A percentile compares a stretch with the other conserved stretches of the same genome.
Conservation (phyloP, 176 grass and related monocot species). For the Oryza officinalis region DNA sequence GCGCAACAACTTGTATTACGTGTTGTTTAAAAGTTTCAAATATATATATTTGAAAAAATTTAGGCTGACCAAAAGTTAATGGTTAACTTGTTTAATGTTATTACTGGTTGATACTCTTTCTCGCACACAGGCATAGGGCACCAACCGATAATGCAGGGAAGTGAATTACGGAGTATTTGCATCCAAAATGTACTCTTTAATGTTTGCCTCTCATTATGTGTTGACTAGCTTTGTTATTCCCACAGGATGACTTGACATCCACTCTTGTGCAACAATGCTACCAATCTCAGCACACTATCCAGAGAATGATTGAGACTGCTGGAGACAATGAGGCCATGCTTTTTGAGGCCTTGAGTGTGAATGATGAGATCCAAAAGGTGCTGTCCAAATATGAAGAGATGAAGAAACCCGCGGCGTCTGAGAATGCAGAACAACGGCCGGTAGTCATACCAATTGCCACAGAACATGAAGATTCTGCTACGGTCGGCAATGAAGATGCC, state of each 20-base stretch:
- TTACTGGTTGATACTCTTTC: slow-evolving; percentile 26
- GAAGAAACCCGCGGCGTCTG: slow-evolving; percentile 51
- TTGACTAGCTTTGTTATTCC: slow-evolving; percentile 30
- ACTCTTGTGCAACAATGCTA: slow-evolving; percentile 93
- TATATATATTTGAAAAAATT: background rate
- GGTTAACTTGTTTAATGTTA: background rate
- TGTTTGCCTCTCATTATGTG: slow-evolving; percentile 6
- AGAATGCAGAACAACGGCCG: slow-evolving; percentile 57
- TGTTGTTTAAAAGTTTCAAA: background rate
- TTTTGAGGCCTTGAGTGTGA: slow-evolving; percentile 96
- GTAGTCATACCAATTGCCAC: slow-evolving; percentile 78
- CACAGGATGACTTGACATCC: slow-evolving; percentile 82
- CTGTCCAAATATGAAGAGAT: slow-evolving; percentile 79
- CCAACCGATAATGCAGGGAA: background rate
- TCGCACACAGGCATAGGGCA: background rate
- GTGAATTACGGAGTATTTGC: background rate
- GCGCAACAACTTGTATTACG: background rate
- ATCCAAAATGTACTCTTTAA: slow-evolving; percentile 5
- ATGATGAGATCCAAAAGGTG: slow-evolving; percentile 88
- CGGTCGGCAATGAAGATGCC: slow-evolving; percentile 62
- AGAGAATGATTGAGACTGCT: slow-evolving; percentile 83
- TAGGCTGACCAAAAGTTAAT: background rate
- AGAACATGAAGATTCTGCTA: slow-evolving; percentile 70
- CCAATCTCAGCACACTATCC: slow-evolving; percentile 80
- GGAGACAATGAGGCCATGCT: slow-evolving; percentile 80